These are phyloP conservation scores for Ophiostoma montium DNA, from an alignment of 2,329 filamentous ascomycete genomes.

Conservation along the genomic window DNA sequence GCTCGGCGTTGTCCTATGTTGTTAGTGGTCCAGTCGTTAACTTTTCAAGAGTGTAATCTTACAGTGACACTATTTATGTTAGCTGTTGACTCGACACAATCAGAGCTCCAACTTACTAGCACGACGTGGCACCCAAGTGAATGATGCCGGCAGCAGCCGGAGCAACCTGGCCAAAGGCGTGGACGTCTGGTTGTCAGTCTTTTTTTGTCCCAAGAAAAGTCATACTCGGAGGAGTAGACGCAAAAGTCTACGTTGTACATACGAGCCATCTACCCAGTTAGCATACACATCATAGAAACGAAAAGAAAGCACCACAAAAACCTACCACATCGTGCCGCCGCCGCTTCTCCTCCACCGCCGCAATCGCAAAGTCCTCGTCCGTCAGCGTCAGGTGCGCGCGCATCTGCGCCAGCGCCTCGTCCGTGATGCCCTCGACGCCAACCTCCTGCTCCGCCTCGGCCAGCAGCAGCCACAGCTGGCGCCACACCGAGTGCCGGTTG, in stretches of 20 bases:
- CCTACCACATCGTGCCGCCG: conserved; percentile 39
- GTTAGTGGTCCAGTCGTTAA: neutral
- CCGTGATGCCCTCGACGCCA: conserved; percentile 55
- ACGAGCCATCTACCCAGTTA: neutral
- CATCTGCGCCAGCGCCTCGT: conserved; percentile 66
- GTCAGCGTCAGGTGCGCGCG: conserved; percentile 35
- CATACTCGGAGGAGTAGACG: too few species aligned
- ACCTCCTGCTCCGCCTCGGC: conserved; percentile 73
- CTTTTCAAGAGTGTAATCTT: neutral
- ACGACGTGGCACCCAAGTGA: conserved; percentile 53
- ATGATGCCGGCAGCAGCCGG: conserved; percentile 73
- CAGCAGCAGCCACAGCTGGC: conserved; percentile 72
- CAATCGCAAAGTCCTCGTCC: conserved; percentile 54
- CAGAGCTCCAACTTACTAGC: conserved; percentile 25
- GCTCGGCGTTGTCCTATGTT: conserved; percentile 50
- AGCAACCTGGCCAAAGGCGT: conserved; percentile 58
- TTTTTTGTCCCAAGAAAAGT: too few species aligned
- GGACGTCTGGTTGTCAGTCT: conserved; percentile 37
- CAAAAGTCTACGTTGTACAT: too few species aligned
- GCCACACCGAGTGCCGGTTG: conserved; percentile 63
- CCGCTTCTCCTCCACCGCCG: conserved; percentile 61
- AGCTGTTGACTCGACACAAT: too few species aligned
- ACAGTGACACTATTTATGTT: conserved; percentile 6
- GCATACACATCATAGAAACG: neutral
- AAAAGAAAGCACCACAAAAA: neutral